Evolutionary conservation across 768 basidiomycete genomes (phyloP), one percentile per base, ranked within the genome.

Genomic region (Panaeolus papilionaceus): DNA sequence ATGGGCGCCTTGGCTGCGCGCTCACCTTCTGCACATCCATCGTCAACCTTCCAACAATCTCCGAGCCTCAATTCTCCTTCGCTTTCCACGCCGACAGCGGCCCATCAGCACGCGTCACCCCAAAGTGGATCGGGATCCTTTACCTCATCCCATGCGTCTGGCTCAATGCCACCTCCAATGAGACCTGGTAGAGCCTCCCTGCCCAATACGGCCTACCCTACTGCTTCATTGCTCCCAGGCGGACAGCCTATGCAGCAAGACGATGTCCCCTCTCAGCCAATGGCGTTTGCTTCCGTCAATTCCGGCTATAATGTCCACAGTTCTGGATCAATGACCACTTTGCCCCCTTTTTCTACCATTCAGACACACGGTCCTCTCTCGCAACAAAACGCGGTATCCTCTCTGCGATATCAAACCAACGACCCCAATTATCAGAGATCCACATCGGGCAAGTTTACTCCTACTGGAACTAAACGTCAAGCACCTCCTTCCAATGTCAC

Each of bases 311-410:
- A 80, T 66, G 72, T 76, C 8, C 71, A 80, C 72, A 67, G 68
- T 64, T 64, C 77, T 70, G 39, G 39, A 63, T n/a, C 66, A 66
- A 47, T 75, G 62, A 66, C 76, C 47, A 81, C 86, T 47, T 82
- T 92, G 9, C 91, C 91, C 16, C 91, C 91, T 0, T 92, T 93
- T 75, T 91, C 91, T 8, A 89, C 85, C 58, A 83, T 92, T 39
- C 86, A 89, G 63, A 81, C 81, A 16, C 88, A 90, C 83, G 86
- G 83, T 37, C 79, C 81, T 74, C 74, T 79, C 16, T 70, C 80
- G 3, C 80, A 83, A 67, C 84, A 84, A 63, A 80, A 78, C 63
- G 86, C 88, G 69, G 78, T 89, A 61, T 86, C 91, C 33, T 87
- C 89, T 14, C 75, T 86, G 68, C 88, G 92, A 40, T 89, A 89